Evolutionary conservation across 2,329 filamentous ascomycete genomes (phyloP).

Genomic region (Samsoniella hepiali): DNA sequence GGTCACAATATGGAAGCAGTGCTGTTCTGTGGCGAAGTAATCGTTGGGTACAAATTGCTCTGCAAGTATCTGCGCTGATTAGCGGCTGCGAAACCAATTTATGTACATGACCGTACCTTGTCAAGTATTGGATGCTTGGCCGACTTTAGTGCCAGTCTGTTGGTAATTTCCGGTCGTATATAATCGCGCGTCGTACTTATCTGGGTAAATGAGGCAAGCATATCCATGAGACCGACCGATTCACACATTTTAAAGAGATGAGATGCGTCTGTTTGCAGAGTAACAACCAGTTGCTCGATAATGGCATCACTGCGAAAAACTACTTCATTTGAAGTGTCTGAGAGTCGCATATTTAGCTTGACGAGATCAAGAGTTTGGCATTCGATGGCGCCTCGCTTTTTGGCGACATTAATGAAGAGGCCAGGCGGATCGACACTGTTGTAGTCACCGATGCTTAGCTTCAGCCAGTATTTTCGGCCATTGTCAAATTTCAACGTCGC

Average conservation of each 20-base stretch:
- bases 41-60: constrained; percentile 82
- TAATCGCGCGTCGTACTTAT: constrained; percentile 60
- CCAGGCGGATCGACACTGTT: constrained; percentile 59
- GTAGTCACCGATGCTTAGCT: constrained; percentile 60
- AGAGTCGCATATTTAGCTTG: constrained; percentile 74
- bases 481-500: constrained; percentile 73
- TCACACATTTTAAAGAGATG: constrained; percentile 81
- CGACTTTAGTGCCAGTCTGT: constrained; percentile 67
- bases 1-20: constrained; percentile 87
- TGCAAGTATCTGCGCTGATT: constrained; percentile 48
- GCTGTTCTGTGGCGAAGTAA: constrained; percentile 75
- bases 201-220: constrained; percentile 75
- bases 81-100: background rate
- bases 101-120: constrained; percentile 42
- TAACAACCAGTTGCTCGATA: constrained; percentile 66
- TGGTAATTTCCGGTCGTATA: constrained; percentile 64
- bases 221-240: constrained; percentile 80
- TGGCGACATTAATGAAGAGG: constrained; percentile 72
- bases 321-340: constrained; percentile 79
- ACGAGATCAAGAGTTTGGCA: constrained; percentile 84
- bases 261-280: constrained; percentile 69
- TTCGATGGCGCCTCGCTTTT: constrained; percentile 72
- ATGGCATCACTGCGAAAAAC: constrained; percentile 77
- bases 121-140: constrained; percentile 79
- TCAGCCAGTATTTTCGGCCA: constrained; percentile 75